Percentiles rank a stretch among this genome's conserved stretches.
These are phyloP conservation scores for Mycena metata DNA, from an alignment of 768 basidiomycete genomes.

Conservation along the genomic window DNA sequence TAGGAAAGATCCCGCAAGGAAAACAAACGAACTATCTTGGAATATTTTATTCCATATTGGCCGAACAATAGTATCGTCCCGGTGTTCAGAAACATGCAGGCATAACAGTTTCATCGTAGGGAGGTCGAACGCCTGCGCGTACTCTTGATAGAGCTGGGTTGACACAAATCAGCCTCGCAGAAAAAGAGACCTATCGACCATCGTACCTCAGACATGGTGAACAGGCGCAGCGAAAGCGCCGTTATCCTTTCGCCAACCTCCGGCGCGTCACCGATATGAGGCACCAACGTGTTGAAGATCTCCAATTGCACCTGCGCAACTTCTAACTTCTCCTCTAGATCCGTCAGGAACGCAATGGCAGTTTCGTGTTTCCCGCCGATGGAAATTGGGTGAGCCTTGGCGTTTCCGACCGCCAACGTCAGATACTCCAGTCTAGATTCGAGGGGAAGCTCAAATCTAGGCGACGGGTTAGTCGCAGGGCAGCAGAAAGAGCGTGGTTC, in stretches of 20 bases:
- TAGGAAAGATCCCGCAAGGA: slow-evolving; percentile 5
- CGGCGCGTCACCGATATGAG: slow-evolving; percentile 71
- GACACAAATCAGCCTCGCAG: slow-evolving; percentile 18
- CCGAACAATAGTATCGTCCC: slow-evolving; percentile 83
- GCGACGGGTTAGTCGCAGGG: neutral
- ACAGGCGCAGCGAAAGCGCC: slow-evolving; percentile 69
- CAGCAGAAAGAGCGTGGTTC: slow-evolving; percentile 44
- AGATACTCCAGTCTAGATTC: slow-evolving; percentile 90
- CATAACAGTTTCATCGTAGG: slow-evolving; percentile 89
- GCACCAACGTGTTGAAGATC: slow-evolving; percentile 76
- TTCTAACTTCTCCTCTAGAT: slow-evolving; percentile 95
- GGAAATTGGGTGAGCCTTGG: slow-evolving; percentile 93
- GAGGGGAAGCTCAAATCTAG: slow-evolving; percentile 76
- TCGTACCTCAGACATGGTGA: slow-evolving; percentile 88
- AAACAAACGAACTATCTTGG: slow-evolving; percentile 69
- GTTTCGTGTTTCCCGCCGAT: slow-evolving; percentile 83
- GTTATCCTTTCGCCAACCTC: slow-evolving; percentile 75
- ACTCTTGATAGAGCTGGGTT: slow-evolving; percentile 85
- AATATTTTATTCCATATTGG: slow-evolving; percentile 93
- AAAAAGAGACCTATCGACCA: neutral
- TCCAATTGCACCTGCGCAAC: slow-evolving; percentile 98
- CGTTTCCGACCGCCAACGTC: slow-evolving; percentile 94
- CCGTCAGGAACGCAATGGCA: slow-evolving; percentile 95
- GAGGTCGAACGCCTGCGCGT: slow-evolving; percentile 89
- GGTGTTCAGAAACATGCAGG: slow-evolving; percentile 93